These are phyloP conservation scores for Sinapis alba DNA, from an alignment of 441 rosid species.

Conservation along the genomic window DNA sequence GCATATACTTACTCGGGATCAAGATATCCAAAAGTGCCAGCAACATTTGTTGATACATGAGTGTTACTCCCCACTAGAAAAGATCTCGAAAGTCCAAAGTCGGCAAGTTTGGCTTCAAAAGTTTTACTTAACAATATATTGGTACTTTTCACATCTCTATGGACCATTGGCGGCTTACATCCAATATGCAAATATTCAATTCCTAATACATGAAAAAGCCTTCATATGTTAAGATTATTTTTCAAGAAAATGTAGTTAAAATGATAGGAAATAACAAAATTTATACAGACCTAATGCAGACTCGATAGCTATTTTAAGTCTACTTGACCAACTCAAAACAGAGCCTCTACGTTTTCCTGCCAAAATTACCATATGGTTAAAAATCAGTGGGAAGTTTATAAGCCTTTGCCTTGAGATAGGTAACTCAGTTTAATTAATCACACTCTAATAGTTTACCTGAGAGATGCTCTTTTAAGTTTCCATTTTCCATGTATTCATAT, in stretches of 20 bases:
- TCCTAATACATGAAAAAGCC: slow-evolving; percentile 28
- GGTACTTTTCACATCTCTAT: slow-evolving; percentile 49
- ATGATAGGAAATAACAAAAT: background rate
- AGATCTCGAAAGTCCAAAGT: slow-evolving; percentile 39
- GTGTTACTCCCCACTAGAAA: slow-evolving; percentile 13
- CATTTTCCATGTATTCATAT: slow-evolving; percentile 49
- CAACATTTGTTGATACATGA: slow-evolving; percentile 29
- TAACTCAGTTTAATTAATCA: too few relatives aligned
- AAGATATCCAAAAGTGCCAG: slow-evolving; percentile 37
- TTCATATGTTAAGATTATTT: background rate
- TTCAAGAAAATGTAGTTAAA: background rate
- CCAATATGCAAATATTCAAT: slow-evolving; percentile 49
- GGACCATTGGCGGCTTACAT: slow-evolving; percentile 48
- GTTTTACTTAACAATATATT: slow-evolving; percentile 41
- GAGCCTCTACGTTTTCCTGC: slow-evolving; percentile 21
- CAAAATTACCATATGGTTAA: background rate
- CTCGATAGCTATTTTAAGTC: slow-evolving; percentile 38
- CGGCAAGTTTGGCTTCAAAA: slow-evolving; percentile 36
- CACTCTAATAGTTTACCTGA: slow-evolving; percentile 22
- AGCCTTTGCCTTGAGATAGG: background rate
- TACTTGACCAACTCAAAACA: slow-evolving; percentile 39
- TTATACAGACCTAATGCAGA: slow-evolving; percentile 44
- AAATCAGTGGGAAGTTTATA: background rate
- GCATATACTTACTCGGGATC: slow-evolving; percentile 33
- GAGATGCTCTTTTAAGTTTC: slow-evolving; percentile 41